Evolutionary conservation across 192 early-diverging fungal genomes (phyloP).

Genomic region (Phlyctochytrium arcticum): DNA sequence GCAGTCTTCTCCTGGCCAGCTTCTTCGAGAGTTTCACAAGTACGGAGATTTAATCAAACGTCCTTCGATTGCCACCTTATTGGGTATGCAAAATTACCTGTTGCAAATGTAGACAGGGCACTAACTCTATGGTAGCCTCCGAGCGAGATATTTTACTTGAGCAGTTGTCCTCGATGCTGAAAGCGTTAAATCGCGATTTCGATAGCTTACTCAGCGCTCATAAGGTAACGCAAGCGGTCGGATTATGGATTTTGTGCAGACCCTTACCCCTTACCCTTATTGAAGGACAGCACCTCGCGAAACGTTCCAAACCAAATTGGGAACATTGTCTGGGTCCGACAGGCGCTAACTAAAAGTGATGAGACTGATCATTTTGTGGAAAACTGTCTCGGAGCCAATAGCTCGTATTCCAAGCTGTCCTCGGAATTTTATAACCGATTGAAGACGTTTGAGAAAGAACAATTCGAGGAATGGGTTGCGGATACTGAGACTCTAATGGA

Average conservation of each 20-base stretch:
- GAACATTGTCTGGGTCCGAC: constrained; percentile 43
- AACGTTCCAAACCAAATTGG: constrained; percentile 17
- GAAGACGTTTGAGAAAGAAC: constrained; percentile 37
- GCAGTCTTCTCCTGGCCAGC: constrained; percentile 38
- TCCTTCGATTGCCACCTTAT: constrained; percentile 26
- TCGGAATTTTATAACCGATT: constrained; percentile 32
- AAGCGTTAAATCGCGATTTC: constrained; percentile 26
- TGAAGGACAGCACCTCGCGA: no score
- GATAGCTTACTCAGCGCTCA: no score
- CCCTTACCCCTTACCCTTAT: no score
- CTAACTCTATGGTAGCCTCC: constrained; percentile 21
- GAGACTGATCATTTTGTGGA: constrained; percentile 33
- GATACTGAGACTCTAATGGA: constrained; percentile 30
- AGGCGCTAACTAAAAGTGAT: constrained; percentile 38
- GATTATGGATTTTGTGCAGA: no score
- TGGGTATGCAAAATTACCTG: constrained; percentile 25
- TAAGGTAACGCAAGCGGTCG: no score
- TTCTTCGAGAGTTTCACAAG: constrained; percentile 48
- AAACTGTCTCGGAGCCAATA: constrained; percentile 25
- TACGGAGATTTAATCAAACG: constrained; percentile 38
- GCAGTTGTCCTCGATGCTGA: constrained; percentile 34
- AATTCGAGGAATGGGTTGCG: constrained; percentile 39
- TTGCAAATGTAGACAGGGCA: not conserved
- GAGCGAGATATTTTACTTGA: constrained; percentile 40
- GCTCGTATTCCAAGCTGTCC: constrained; percentile 25